Evolutionary conservation across 2,329 filamentous ascomycete genomes (phyloP).

Genomic region (Penicillium polonicum): DNA sequence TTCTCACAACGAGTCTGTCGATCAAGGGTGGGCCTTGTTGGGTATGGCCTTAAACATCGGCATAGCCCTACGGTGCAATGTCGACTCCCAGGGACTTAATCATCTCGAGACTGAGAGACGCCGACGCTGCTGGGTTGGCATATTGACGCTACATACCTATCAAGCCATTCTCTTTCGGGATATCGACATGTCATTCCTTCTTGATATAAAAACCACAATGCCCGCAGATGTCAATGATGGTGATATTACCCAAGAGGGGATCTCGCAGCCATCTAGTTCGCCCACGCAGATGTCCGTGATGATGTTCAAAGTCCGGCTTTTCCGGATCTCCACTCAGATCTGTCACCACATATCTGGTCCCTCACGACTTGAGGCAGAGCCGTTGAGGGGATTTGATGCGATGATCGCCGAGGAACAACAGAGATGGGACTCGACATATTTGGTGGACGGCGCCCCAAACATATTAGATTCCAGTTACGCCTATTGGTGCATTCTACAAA

Average conservation of each 20-base stretch:
- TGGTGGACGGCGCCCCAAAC: conserved; percentile 17
- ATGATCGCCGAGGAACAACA: conserved; percentile 18
- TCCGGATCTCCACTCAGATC: conserved; percentile 28
- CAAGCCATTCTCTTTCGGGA: conserved; percentile 30
- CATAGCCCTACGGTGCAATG: conserved; percentile 31
- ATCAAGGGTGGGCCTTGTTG: conserved; percentile 31
- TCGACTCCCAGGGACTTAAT: conserved; percentile 20
- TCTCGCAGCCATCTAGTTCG: conserved; percentile 12
- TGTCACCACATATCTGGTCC: conserved; percentile 22
- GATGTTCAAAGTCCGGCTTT: conserved; percentile 30
- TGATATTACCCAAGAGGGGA: conserved; percentile 15
- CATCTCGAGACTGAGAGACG: conserved; percentile 27
- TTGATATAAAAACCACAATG: conserved; percentile 22
- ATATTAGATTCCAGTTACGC: conserved; percentile 26
- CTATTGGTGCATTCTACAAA: conserved; percentile 31
- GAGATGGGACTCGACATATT: conserved; percentile 19
- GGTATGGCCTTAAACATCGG: conserved; percentile 33
- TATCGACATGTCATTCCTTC: conserved; percentile 24
- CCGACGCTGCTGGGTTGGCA: conserved; percentile 34
- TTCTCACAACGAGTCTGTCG: conserved; percentile 26
- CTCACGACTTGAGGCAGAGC: conserved; percentile 6
- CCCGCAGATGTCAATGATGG: conserved; percentile 29
- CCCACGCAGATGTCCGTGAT: conserved; percentile 37
- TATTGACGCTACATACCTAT: conserved; percentile 34
- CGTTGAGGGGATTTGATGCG: conserved; percentile 12